A percentile compares a stretch with the other conserved stretches of the same genome.
These are phyloP conservation scores for Boletus hoseneyae DNA, from an alignment of 1,284 basidiomycete species.

Conservation along the genomic window DNA sequence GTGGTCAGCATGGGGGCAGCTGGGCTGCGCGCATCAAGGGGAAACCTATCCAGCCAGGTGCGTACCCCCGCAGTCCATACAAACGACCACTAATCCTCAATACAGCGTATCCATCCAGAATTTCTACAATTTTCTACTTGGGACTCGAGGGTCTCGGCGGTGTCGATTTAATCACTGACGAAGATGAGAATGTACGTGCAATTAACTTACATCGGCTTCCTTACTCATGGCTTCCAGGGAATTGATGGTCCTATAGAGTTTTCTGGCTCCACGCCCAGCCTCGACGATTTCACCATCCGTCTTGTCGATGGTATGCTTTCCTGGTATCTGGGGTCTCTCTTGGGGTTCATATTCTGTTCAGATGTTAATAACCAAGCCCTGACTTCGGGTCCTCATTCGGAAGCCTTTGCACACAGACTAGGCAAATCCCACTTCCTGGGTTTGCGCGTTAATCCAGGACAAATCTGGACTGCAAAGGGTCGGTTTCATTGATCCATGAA, in stretches of 20 bases:
- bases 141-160: constrained; percentile 85
- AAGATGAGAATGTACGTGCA: constrained; percentile 63
- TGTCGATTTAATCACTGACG: constrained; percentile 73
- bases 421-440: constrained; percentile 77
- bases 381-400: constrained; percentile 51
- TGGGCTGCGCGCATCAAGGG: constrained; percentile 91
- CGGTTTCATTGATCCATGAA: constrained; percentile 6
- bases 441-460: constrained; percentile 56
- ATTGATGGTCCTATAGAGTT: constrained; percentile 67
- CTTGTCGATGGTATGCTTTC: constrained; percentile 66
- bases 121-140: constrained; percentile 81
- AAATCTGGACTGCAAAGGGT: constrained; percentile 87
- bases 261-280: constrained; percentile 67
- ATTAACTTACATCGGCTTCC: background rate
- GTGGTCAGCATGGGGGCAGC: constrained; percentile 77
- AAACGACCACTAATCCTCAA: constrained; percentile 1
- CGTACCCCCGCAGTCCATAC: constrained; percentile 21
- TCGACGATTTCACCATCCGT: constrained; percentile 80
- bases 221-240: constrained; percentile 50
- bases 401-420: constrained; percentile 59
- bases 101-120: constrained; percentile 53
- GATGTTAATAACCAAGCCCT: constrained; percentile 57
- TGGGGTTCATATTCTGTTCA: constrained; percentile 26
- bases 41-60: constrained; percentile 69
- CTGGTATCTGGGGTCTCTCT: background rate